phyloP scores from a whole-genome alignment of 2,329 filamentous ascomycete species.

The Aureobasidium pullulans region DNA sequence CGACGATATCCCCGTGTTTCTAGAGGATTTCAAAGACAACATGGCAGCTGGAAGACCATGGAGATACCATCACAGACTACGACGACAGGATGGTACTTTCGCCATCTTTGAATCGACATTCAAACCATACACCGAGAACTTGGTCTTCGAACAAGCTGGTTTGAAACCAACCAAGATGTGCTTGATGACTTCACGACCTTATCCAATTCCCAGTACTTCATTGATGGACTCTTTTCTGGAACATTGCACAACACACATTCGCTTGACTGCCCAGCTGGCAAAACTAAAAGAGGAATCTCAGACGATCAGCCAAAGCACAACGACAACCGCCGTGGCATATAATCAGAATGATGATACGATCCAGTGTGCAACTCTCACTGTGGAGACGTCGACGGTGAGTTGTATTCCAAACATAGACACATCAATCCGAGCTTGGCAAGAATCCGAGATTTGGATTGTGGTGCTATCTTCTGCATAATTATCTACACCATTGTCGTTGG shows the following conservation, averaged over 20 bases:
- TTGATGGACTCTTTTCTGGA: slow-evolving; percentile 7
- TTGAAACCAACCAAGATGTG: background rate
- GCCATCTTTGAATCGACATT: background rate
- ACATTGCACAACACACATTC: background rate
- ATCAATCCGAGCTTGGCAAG: background rate
- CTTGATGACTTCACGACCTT: slow-evolving; percentile 4
- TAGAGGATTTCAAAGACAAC: background rate
- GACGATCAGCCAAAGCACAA: background rate
- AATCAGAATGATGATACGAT: background rate
- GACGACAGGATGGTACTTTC: background rate
- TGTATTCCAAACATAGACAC: background rate
- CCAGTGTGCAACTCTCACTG: background rate
- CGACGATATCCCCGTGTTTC: background rate
- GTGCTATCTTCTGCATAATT: background rate
- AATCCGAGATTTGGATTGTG: background rate
- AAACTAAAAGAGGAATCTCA: background rate
- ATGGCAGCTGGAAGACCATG: background rate
- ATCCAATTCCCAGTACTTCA: background rate
- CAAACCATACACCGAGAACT: background rate
- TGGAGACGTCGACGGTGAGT: background rate
- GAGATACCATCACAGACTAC: background rate
- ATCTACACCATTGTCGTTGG: background rate
- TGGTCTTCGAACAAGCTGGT: background rate
- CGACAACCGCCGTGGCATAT: background rate
- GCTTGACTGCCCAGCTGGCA: background rate